Conservation (phyloP, 805 yeast genomes). For the Ascoidea asiatica region DNA sequence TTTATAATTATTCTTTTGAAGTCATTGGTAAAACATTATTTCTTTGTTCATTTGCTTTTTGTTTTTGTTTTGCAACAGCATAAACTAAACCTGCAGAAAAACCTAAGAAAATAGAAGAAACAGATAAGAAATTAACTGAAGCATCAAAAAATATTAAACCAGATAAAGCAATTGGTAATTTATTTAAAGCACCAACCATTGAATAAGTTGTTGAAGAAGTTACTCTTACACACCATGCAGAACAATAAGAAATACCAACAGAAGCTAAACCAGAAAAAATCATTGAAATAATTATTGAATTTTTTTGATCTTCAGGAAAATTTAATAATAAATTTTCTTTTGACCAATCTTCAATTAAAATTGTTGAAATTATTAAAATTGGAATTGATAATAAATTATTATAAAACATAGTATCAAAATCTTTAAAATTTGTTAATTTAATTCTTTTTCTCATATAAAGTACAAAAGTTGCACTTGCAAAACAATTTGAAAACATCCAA, state of each 20-base stretch:
- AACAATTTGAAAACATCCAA: conserved; percentile 95
- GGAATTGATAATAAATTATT: conserved; percentile 92
- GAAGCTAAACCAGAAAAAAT: conserved; percentile 86
- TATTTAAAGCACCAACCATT: conserved; percentile 98
- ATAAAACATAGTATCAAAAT: conserved; percentile 94
- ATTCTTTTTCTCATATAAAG: conserved; percentile 95
- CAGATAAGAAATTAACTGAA: conserved; percentile 84
- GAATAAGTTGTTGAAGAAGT: conserved; percentile 97
- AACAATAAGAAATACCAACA: conserved; percentile 95
- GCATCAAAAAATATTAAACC: conserved; percentile 94
- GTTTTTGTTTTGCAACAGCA: conserved; percentile 91
- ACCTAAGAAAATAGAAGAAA: conserved; percentile 84
- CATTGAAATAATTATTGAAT: conserved; percentile 68
- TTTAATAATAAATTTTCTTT: conserved; percentile 57
- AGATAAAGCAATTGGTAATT: conserved; percentile 91
- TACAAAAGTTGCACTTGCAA: conserved; percentile 88
- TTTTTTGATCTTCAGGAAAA: conserved; percentile 64
- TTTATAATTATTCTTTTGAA: conserved; percentile 1
- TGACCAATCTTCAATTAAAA: conserved; percentile 89
- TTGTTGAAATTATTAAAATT: conserved; percentile 61
- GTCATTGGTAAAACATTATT: conserved; percentile 6
- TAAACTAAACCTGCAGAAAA: conserved; percentile 93
- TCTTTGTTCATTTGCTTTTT: conserved; percentile 31
- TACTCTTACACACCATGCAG: conserved; percentile 99
- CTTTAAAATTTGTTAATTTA: conserved; percentile 91